Evolutionary conservation across 2,329 filamentous ascomycete genomes (phyloP).

Genomic region (Botrytis medusae): DNA sequence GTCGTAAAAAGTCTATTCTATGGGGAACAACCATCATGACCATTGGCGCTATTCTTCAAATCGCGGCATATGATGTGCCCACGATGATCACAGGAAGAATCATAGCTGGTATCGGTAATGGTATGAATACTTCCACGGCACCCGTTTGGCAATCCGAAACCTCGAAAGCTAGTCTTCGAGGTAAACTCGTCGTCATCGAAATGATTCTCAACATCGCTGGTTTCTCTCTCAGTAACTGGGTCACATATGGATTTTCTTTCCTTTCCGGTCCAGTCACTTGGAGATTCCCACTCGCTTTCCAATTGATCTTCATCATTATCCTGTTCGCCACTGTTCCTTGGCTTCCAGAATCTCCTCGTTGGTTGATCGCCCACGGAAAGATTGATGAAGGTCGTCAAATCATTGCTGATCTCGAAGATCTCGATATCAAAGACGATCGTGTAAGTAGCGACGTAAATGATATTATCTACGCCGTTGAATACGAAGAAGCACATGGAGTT

Average conservation of each 20-base stretch:
- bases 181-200: conserved; percentile 25
- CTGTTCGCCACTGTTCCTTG: conserved; percentile 30
- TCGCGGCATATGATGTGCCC: conserved; percentile 51
- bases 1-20: conserved; percentile 36
- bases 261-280: conserved; percentile 16
- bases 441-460: conserved; percentile 53
- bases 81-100: conserved; percentile 64
- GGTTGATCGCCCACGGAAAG: conserved; percentile 41
- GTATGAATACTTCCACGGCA: conserved; percentile 52
- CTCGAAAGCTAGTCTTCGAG: conserved; percentile 23
- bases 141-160: conserved; percentile 26
- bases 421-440: conserved; percentile 49
- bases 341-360: conserved; percentile 42
- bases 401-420: conserved; percentile 36
- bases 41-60: conserved; percentile 36
- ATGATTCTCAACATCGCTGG: conserved; percentile 22
- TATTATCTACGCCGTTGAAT: conserved; percentile 36
- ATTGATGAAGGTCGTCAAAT: conserved; percentile 39
- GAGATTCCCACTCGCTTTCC: conserved; percentile 25
- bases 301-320: conserved; percentile 23
- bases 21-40: conserved; percentile 31
- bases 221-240: conserved; percentile 22
- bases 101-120: conserved; percentile 73
- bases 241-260: conserved; percentile 24
- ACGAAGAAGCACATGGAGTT: conserved; percentile 16